These are phyloP conservation scores for Mariannaea sp. DNA, from an alignment of 2,329 filamentous ascomycete genomes.

Conservation along the genomic window DNA sequence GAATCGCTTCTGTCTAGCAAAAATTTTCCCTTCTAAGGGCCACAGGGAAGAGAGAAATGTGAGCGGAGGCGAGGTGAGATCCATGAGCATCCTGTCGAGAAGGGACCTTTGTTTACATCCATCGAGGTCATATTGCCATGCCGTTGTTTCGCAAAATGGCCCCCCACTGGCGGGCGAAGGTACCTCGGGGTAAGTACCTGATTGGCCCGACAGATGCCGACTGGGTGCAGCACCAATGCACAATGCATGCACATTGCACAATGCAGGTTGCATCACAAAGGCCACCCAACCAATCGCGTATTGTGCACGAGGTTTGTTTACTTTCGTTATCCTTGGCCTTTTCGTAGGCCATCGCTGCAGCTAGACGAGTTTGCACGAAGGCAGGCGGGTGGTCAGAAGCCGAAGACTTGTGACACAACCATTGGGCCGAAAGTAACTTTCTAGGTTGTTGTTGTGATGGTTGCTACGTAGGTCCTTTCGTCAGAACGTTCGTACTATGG, in stretches of 20 bases:
- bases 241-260: no score
- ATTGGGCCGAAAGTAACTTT: not conserved
- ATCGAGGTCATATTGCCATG: not conserved
- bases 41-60: no score
- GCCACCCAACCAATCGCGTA: slow-evolving; percentile 8
- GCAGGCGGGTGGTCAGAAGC: not conserved
- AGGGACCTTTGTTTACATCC: no score
- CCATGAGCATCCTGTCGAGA: no score
- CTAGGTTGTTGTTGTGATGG: not conserved
- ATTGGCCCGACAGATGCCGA: slow-evolving; percentile 13
- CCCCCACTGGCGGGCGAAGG: not conserved
- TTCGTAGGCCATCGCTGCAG: slow-evolving; percentile 5
- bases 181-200: not conserved
- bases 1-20: not conserved
- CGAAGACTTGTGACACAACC: not conserved
- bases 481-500: no score
- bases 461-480: no score
- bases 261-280: slow-evolving; percentile 1
- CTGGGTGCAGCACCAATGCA: slow-evolving; percentile 11
- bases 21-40: no score
- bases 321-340: not conserved
- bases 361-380: slow-evolving; percentile 13
- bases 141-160: slow-evolving; percentile 9
- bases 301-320: slow-evolving; percentile 12
- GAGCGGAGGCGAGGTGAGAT: no score